Base-by-base conservation (phyloP, 352 stramenopile genomes). In the Hyaloperonospora brassicae region DNA sequence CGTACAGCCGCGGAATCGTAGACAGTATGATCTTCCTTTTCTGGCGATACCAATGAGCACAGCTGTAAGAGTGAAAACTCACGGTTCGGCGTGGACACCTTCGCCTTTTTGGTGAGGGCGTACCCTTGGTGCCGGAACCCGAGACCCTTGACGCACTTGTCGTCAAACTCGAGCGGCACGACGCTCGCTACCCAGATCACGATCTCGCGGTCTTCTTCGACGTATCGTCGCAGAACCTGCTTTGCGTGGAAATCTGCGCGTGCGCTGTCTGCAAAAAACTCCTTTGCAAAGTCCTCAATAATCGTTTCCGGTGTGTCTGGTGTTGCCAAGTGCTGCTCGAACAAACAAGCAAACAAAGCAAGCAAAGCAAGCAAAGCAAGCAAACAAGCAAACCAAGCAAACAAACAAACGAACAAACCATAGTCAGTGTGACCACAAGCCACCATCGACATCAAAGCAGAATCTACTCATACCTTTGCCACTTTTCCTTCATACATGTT, bases 401-500 rank as follows among this genome's bases (percentile, higher is more conserved):
- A n/a, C 0, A 52, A 55, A 44, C 27, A 3, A 31, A 31, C 27
- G 27, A 31, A 31, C 27, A 31, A 31, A 31, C 56, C 44, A 62
- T 52, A 47, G 11, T 42, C 11, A 42, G n/a, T 60, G 35, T 14
- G 21, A 0, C 36, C 14, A 39, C 52, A 58, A 31, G 10, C n/a
- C 11, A 53, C 13, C 30, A 23, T 10, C 31, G 40, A 8, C 25
- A 46, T 35, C 22, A 64, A 50, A 45, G 24, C n/a, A 1, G 34
- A 14, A 10, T 21, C 7, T 38, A n/a, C 27, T 43, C 54, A 57
- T 42, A 71, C 63, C 48, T 64, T 71, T 25, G 67, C 64, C n/a
- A 75, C 52, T 38, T 72, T 72, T 45, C 63, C 63, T 56, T 71
- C 60, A 47, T 76, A 76, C 62, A 76, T 63, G 47, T 73, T 71